Evolutionary conservation across 73 alveolate species (phyloP), one percentile per base, ranked within the genome.

Genomic region (Paramecium tetraurelia): DNA sequence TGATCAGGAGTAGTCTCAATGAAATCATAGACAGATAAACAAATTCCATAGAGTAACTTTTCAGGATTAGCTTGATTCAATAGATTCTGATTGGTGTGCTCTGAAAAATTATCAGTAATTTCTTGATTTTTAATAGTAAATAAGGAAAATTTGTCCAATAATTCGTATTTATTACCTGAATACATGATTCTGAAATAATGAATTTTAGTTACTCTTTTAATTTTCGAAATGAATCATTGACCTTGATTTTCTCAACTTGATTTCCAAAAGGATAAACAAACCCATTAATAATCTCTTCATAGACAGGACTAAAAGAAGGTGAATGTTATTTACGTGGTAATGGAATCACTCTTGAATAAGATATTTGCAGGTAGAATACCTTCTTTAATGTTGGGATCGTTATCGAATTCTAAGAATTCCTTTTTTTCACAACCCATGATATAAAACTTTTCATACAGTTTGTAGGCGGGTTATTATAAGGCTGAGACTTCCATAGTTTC

Each of bases 371-470:
- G 89, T 33, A 89, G 38, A 31, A 89, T 77, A 38, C 92, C 94
- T 33, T 89, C 75, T 11, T 31, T 70, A 7, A 83, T 71, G 10
- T 18, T 36, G 18, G 89, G 72, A 71, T 89, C 90, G 46, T 69
- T 70, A 46, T 89, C 94, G 46, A 89, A 89, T 89, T 89, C 94
- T 70, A 33, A 41, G 53, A 89, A 70, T n/a, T 89, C 94, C 11
- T 89, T 83, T 27, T 89, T 89, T 18, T 89, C 94, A 48, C 94
- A 89, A 16, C 94, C 94, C 75, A 89, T 48, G 10, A 89, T 89
- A 46, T 70, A 89, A 44, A 89, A 89, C 36, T 89, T 70, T 72
- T 89, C 94, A 71, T 24, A 89, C 6, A 89, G 20, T 71, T 72
- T 89, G 20, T 63, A 40, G 1, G 59, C n/a, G 5, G 57, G 22